Base-by-base conservation (phyloP, 768 basidiomycete genomes). In the Rhodotorula taiwanensis region DNA sequence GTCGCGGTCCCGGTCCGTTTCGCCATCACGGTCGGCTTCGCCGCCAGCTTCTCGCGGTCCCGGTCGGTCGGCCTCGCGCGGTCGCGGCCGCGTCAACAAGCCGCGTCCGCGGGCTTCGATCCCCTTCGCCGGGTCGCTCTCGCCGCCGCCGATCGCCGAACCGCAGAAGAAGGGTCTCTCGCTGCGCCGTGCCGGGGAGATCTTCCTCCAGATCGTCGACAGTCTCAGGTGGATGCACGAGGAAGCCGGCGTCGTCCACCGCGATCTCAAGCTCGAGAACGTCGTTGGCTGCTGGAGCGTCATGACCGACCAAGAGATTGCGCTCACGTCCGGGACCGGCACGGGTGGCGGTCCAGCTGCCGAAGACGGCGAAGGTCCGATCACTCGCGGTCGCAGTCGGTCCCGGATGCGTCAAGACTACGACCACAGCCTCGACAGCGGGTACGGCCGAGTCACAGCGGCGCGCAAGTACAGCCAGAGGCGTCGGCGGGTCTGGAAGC, bases 251-350 rank as follows among this genome's bases (percentile, higher is more conserved):
- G 83, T 86, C 70, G 86, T 93, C 57, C 94, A 99, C 78, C 83
- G 91, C 71, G 95, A 99, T 77, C 79, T 99, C 75, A 99, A 99
- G 79, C 83, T 95, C 62, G 95, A 98, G 77, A 99, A 99, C 78
- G 84, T 98, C 52, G 83, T 98, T 47, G 85, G 93, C 56, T 89
- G 93, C 75, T 87, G 89, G 74, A 84, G 83, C 79, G 87, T 58
- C 8, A 13, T 10, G 21, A 55, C 33, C n/a, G 39, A 27, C 3
- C 5, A 4, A 3, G 13, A 4, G 16, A 18, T 23, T 28, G 55
- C 27, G 34, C n/a, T 21, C 15, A n/a, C 45, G 25, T 27, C 1
- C 9, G 50, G 44, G 30, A 23, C 20, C 23, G 39, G n/a, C 3
- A 18, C 7, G 42, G 18, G 31, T 20, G 42, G 4, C 7, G 25